Base-by-base conservation (phyloP, 1,139 yeast genomes). In the Geotrichum fermentans region DNA sequence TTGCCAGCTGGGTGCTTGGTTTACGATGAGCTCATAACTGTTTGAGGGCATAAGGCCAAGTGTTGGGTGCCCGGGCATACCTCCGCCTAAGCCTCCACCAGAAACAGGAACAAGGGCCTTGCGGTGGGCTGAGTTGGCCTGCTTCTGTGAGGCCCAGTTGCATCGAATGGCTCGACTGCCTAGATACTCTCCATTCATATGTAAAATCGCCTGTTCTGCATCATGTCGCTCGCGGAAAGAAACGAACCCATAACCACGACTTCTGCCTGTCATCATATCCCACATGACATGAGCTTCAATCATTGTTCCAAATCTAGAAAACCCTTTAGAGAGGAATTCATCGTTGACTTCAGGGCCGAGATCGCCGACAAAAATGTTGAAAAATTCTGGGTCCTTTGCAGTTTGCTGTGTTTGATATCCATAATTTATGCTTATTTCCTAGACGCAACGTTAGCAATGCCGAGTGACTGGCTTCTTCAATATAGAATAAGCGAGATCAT, bases 251-350 rank as follows among this genome's bases (percentile, higher is more conserved):
- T 88, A 89, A 18, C 96, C 95, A 67, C 96, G 75, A 4, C 95
- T 85, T 63, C 95, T 73, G 33, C 95, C 90, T 20, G 95, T 85
- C 63, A 84, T 90, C 95, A 87, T 87, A 66, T 89, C 96, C 96
- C 96, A 88, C 96, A 89, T 89, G 35, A 89, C 96, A 59, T 88
- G 90, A 16, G 96, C 96, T 63, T 87, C 95, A 46, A 80, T 72
- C 60, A 85, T 71, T 3, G 89, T 77, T 18, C 72, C 72, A 64
- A 79, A 85, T 49, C 71, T 71, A n/a, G 72, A 59, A 63, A 89
- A 89, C 6, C 85, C 75, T 42, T 66, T 70, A 47, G 72, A 73
- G 56, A 89, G 73, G 17, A 77, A 66, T 57, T 84, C 95, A 65
- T 89, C 96, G 61, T 85, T 82, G 35, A 89, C 83, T 58, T 89